Evolutionary conservation across 208 protist genomes (phyloP), one percentile per base, ranked within the genome.

Genomic region (Angomonas deanei): DNA sequence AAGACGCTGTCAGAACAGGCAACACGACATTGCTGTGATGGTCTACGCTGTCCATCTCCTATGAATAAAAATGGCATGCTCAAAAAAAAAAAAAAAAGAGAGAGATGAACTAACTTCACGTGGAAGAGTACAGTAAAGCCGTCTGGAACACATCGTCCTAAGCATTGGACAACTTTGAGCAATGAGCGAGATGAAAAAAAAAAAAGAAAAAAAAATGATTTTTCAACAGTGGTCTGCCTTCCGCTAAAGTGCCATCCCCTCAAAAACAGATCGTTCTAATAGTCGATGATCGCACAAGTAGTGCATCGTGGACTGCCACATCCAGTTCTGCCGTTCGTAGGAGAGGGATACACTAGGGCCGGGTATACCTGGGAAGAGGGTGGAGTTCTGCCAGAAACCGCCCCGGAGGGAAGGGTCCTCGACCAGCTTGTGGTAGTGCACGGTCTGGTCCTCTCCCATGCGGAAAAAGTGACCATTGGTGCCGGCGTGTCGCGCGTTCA

Each of bases 381-480:
- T 72, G 19, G 76, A 84, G 66, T 91, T 91, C 26, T 46, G 69
- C 56, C 72, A 88, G 34, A 73, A 65, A 0, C 84, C 80, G 11
- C 36, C 52, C 0, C 78, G 70, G n/a, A 53, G 50, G 6, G 39
- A 47, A 1, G 67, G 38, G 23, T 68, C 32, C 5, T 61, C 42
- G 24, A 74, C 52, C 70, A 83, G 57, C 13, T 62, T 33, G 11
- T 60, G 17, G 60, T 78, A 82, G 19, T 54, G 24, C 19, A 67
- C 34, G 0, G 78, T 76, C 61, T 87, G 78, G 48, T 91, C 80
- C 49, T 88, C 73, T 2, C 80, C 84, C 81, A 91, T 91, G 54
- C 84, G 80, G 38, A 88, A 86, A 66, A 82, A 88, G 61, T 88
- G 84, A 1, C 81, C 84, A 68, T 66, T 88, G 32, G 67, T 71